These are phyloP conservation scores for Ceratocystis cubensis DNA, from an alignment of 2,329 filamentous ascomycete species.

Conservation along the genomic window DNA sequence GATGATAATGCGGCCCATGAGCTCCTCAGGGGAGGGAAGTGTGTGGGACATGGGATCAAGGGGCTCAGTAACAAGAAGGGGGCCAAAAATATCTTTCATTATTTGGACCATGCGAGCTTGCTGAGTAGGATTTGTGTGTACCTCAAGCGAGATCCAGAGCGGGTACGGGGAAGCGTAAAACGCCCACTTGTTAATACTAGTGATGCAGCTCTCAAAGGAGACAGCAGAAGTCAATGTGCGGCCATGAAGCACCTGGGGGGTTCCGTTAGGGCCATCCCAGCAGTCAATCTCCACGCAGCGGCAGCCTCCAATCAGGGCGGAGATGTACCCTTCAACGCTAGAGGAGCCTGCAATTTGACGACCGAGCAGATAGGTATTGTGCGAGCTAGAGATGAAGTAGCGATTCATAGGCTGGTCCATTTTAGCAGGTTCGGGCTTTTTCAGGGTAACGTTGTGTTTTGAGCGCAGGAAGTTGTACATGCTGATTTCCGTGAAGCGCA, in stretches of 20 bases:
- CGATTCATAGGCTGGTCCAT: constrained; percentile 84
- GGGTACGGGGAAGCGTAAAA: constrained; percentile 81
- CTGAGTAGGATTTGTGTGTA: constrained; percentile 76
- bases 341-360: constrained; percentile 82
- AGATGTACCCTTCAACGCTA: constrained; percentile 90
- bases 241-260: constrained; percentile 83
- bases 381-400: constrained; percentile 96
- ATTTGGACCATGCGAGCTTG: constrained; percentile 81
- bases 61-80: constrained; percentile 65
- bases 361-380: constrained; percentile 93
- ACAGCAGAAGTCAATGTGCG: constrained; percentile 80
- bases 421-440: constrained; percentile 45
- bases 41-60: constrained; percentile 53
- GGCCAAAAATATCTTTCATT: constrained; percentile 72
- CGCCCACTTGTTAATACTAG: constrained; percentile 86
- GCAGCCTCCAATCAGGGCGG: constrained; percentile 74
- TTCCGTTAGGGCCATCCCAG: constrained; percentile 83
- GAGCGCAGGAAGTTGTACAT: constrained; percentile 71
- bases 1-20: constrained; percentile 73
- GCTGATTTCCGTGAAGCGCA: constrained; percentile 60
- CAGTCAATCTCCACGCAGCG: constrained; percentile 96
- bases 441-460: constrained; percentile 57
- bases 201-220: constrained; percentile 81
- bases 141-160: constrained; percentile 87
- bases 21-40: constrained; percentile 73